phyloP scores from a whole-genome alignment of 768 basidiomycete species.

The Termitomyces sp. region DNA sequence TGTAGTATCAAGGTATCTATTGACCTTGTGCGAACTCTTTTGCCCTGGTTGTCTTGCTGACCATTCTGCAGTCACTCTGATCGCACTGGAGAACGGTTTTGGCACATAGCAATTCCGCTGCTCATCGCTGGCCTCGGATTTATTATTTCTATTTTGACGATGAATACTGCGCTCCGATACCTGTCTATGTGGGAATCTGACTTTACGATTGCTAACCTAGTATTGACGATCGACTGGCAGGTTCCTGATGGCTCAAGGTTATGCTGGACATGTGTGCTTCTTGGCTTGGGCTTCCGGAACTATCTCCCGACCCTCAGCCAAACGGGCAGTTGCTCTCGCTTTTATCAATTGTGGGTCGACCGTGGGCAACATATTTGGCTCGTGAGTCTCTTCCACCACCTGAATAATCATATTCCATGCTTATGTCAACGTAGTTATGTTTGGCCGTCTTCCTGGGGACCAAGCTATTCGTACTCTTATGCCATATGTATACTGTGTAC shows the following conservation, averaged over 20 bases:
- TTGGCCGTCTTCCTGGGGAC: constrained; percentile 64
- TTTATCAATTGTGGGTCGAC: constrained; percentile 77
- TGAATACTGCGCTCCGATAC: constrained; percentile 66
- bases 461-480: constrained; percentile 62
- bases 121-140: constrained; percentile 67
- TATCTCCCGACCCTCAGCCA: constrained; percentile 72
- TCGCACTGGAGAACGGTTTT: constrained; percentile 65
- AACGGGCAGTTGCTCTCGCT: constrained; percentile 78
- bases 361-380: constrained; percentile 80
- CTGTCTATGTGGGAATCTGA: constrained; percentile 48
- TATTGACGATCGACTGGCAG: constrained; percentile 20
- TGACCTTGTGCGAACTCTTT: constrained; percentile 17
- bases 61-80: constrained; percentile 62
- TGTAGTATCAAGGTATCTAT: constrained; percentile 31
- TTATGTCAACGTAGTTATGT: constrained; percentile 40
- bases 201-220: neutral
- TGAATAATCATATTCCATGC: neutral
- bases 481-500: constrained; percentile 65
- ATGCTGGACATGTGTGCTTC: constrained; percentile 63
- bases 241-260: constrained; percentile 76
- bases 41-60: neutral
- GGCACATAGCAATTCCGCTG: constrained; percentile 55
- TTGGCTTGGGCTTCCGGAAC: constrained; percentile 44
- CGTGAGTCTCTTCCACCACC: constrained; percentile 43
- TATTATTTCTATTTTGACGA: constrained; percentile 63